These are phyloP conservation scores for Paecilomyces sp. DNA, from an alignment of 2,329 filamentous ascomycete species.

Conservation along the genomic window DNA sequence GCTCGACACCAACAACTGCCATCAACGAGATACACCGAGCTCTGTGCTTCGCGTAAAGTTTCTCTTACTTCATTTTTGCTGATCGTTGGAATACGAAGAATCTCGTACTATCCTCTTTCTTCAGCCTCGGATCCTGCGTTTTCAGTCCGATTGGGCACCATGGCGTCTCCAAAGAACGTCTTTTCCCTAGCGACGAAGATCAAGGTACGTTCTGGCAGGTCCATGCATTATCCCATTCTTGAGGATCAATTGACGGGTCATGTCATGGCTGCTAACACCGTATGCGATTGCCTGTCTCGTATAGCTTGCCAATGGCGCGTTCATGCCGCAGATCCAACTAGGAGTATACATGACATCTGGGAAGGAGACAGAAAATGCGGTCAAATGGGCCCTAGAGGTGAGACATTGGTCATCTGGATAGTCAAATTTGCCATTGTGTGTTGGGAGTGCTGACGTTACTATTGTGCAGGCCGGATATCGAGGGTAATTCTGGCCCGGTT, in stretches of 20 bases:
- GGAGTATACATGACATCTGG: constrained; percentile 67
- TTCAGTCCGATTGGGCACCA: not conserved
- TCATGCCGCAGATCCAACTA: constrained; percentile 65
- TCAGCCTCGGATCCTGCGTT: not conserved
- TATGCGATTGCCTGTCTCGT: not conserved
- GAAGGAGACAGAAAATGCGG: constrained; percentile 51
- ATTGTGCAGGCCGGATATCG: constrained; percentile 14
- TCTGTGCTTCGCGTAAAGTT: not conserved
- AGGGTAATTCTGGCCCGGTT: constrained; percentile 8
- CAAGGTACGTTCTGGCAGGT: constrained; percentile 1
- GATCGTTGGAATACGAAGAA: not conserved
- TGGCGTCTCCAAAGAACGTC: constrained; percentile 1
- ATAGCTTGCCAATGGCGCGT: constrained; percentile 56
- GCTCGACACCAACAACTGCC: not conserved
- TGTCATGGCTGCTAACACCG: not conserved
- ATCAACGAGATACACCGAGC: not conserved
- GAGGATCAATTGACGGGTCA: not conserved
- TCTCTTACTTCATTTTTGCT: not conserved
- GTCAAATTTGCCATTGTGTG: not conserved
- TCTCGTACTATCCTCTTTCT: not conserved
- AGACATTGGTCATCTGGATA: constrained; percentile 14
- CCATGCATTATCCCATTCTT: not conserved
- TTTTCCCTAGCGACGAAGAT: constrained; percentile 8
- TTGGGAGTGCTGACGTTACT: constrained; percentile 21
- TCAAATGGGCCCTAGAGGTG: constrained; percentile 50